Conservation (phyloP, 2,329 filamentous ascomycete species). For the Hypoxylon sp. region DNA sequence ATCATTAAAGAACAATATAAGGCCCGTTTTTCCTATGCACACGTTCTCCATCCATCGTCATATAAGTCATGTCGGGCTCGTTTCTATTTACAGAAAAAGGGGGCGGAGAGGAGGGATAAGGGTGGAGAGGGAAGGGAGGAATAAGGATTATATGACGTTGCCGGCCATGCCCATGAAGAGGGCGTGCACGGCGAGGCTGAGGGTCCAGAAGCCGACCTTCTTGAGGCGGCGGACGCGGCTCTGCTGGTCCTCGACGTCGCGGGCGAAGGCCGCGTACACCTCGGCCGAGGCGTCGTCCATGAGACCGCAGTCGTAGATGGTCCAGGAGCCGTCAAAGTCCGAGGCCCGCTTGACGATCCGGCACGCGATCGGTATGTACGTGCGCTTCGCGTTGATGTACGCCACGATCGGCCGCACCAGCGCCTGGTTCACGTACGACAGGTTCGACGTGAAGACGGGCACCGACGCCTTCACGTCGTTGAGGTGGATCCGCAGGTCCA, state of each 20-base stretch:
- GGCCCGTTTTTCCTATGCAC: conserved; percentile 7
- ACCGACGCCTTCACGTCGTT: conserved; percentile 95
- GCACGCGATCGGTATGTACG: conserved; percentile 95
- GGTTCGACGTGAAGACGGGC: conserved; percentile 87
- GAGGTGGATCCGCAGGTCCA: conserved; percentile 93
- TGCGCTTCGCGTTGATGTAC: conserved; percentile 94
- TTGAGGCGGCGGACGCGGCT: conserved; percentile 86
- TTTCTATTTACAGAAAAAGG: conserved; percentile 18
- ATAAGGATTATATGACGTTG: conserved; percentile 62
- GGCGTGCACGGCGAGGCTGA: conserved; percentile 90
- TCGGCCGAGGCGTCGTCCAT: conserved; percentile 94
- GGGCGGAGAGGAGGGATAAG: not conserved
- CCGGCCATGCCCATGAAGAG: conserved; percentile 95
- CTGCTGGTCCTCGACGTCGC: conserved; percentile 88
- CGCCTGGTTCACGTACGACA: conserved; percentile 96
- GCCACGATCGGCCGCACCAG: conserved; percentile 95
- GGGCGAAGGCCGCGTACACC: conserved; percentile 93
- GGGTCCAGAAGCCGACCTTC: conserved; percentile 95
- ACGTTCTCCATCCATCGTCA: not conserved
- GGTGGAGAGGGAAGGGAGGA: not conserved
- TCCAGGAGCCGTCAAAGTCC: conserved; percentile 97
- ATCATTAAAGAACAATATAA: too few relatives aligned
- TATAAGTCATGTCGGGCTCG: not conserved
- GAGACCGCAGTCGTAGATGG: conserved; percentile 88
- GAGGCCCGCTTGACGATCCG: conserved; percentile 87